Evolutionary conservation across 164 flowering plant species (phyloP).

Genomic region (Stephania japonica): DNA sequence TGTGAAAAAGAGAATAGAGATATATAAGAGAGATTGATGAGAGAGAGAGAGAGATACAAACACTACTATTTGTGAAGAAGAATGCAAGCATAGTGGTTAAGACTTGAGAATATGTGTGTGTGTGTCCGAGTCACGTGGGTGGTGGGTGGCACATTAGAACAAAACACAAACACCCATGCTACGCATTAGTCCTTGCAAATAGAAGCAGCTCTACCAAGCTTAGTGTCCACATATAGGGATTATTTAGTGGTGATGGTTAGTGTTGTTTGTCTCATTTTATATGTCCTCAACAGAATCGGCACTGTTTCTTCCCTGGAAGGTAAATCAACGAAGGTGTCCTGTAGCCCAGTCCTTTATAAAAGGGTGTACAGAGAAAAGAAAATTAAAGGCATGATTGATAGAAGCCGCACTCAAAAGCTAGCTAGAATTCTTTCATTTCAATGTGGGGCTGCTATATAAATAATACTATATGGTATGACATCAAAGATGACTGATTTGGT

Average conservation of each 20-base stretch:
- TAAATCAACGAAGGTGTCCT: not conserved
- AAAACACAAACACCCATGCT: not conserved
- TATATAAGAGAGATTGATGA: not conserved
- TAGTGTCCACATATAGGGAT: not conserved
- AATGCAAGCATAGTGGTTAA: not conserved
- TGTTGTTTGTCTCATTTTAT: not conserved
- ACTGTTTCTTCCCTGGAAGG: not conserved
- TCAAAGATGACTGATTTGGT: too few species aligned
- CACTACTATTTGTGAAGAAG: slow-evolving; percentile 1
- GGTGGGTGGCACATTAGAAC: slow-evolving; percentile 7
- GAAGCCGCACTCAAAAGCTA: not conserved
- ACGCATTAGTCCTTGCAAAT: not conserved
- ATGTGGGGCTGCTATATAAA: not conserved
- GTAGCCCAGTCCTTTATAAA: not conserved
- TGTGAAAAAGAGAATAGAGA: not conserved
- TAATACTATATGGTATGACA: not conserved
- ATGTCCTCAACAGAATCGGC: not conserved
- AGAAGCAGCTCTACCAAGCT: not conserved
- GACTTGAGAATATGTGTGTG: not conserved
- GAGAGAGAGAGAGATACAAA: slow-evolving; percentile 2
- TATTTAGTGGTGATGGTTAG: not conserved
- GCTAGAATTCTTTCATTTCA: not conserved
- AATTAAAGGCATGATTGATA: not conserved
- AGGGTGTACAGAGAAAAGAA: not conserved
- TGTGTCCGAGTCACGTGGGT: slow-evolving; percentile 3